Conservation (phyloP, 164 flowering plant species). For the Berberis vulgaris region DNA sequence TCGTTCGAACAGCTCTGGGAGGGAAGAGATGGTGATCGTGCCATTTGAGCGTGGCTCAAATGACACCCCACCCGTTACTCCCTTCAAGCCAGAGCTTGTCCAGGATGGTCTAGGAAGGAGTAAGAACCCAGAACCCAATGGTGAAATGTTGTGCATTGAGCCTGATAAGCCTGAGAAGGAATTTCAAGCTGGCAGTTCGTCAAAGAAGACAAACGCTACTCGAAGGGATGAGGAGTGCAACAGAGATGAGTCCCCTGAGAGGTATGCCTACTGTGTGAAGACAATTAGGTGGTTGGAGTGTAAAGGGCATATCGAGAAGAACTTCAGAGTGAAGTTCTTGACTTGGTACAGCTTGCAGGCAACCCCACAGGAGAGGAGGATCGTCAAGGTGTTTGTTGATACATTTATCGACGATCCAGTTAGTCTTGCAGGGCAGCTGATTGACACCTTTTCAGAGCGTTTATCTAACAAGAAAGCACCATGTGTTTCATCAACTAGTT, state of each 20-base stretch:
- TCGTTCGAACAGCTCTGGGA: slow-evolving; percentile 25
- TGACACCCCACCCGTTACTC: slow-evolving; percentile 59
- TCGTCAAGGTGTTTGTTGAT: slow-evolving; percentile 77
- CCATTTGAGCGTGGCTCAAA: slow-evolving; percentile 31
- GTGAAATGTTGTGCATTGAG: slow-evolving; percentile 29
- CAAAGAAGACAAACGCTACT: slow-evolving; percentile 26
- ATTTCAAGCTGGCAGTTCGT: slow-evolving; percentile 32
- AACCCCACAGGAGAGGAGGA: slow-evolving; percentile 53
- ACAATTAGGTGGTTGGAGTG: slow-evolving; percentile 72
- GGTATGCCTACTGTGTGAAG: slow-evolving; percentile 73
- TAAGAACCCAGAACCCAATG: slow-evolving; percentile 24
- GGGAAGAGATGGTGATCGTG: slow-evolving; percentile 33
- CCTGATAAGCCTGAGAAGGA: slow-evolving; percentile 20
- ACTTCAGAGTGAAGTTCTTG: slow-evolving; percentile 76
- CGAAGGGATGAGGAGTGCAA: slow-evolving; percentile 22
- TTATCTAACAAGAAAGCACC: slow-evolving; percentile 42
- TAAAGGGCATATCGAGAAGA: slow-evolving; percentile 65
- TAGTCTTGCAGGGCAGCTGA: slow-evolving; percentile 82
- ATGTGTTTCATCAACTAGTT: slow-evolving; percentile 39
- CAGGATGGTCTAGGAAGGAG: slow-evolving; percentile 38
- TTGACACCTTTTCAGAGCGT: slow-evolving; percentile 71
- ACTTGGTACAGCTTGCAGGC: slow-evolving; percentile 94
- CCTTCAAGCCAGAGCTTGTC: slow-evolving; percentile 49
- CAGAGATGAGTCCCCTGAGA: slow-evolving; percentile 27
- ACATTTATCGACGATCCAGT: slow-evolving; percentile 63